Base-by-base conservation (phyloP, 2,329 filamentous ascomycete species). In the Pseudogymnoascus sp. region DNA sequence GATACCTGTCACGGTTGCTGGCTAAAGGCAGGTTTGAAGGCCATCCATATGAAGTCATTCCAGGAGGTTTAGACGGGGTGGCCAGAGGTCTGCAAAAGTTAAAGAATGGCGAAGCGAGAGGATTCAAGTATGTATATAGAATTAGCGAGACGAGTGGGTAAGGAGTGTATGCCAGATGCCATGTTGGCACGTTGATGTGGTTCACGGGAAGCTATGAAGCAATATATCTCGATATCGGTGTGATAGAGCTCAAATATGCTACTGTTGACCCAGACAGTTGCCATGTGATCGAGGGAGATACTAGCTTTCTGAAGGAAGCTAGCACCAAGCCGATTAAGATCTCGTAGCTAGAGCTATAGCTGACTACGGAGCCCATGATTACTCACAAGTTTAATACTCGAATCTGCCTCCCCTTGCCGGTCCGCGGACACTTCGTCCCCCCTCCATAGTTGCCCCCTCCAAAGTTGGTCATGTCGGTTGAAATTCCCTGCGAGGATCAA, bases 71-170 rank as follows among this genome's bases (percentile, higher is more conserved):
- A 60, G 73, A 73, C 30, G 79, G 80, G 2, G 69, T 83, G 2
- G 74, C 85, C 68, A 73, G 69, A 35, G 85, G 75, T 0, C 69
- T 89, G 72, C 71, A 72, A 66, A 80, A 83, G 65, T 70, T 89
- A 69, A 82, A 80, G 70, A 78, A 77, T 28, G 86, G 86, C 0
- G 84, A 82, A 72, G 84, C 82, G 22, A 86, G 82, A 68, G 86
- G 79, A 1, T 77, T 83, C 0, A 89, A 89, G 74, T 88, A 86
- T 75, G 81, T 89, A 0, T 83, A 84, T 68, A 70, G 65, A 61
- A 69, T 72, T 62, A 68, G 65, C 58, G 70, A 72, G 42, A 72
- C 67, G 2, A 66, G 28, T 30, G 28, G 28, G 28, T 30, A 30
- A 30, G 28, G 28, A 30, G 28, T 30, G 28, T 5, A 30, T 30